phyloP scores from a whole-genome alignment of 768 basidiomycete genomes.

The Guyanaporus albipodus region DNA sequence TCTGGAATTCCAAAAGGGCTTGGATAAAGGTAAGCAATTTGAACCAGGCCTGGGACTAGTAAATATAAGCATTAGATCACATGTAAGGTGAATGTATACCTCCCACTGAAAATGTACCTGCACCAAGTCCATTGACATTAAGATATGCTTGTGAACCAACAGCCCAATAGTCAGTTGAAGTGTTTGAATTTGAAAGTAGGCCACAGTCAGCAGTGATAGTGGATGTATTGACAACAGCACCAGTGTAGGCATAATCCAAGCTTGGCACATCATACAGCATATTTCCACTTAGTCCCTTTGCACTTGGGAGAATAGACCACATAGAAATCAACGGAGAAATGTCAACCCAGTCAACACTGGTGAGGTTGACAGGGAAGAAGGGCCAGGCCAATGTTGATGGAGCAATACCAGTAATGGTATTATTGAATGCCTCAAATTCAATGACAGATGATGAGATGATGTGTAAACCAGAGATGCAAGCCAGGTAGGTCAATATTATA shows the following conservation, averaged over 20 bases:
- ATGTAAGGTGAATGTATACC: background rate
- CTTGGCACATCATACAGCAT: conserved; percentile 19
- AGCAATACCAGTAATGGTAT: background rate
- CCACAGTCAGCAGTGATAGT: conserved; percentile 16
- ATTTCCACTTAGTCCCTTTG: conserved; percentile 7
- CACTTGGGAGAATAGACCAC: conserved; percentile 3
- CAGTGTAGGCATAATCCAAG: background rate
- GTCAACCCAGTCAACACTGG: background rate
- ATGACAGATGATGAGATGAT: conserved; percentile 22
- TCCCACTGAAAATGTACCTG: background rate
- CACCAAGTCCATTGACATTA: conserved; percentile 7
- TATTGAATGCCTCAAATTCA: conserved; percentile 16
- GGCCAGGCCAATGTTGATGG: conserved; percentile 1
- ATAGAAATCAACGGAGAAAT: background rate
- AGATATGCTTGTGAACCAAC: background rate
- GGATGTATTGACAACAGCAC: conserved; percentile 16
- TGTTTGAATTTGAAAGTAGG: conserved; percentile 7
- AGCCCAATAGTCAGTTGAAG: background rate
- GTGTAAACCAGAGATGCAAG: conserved; percentile 17
- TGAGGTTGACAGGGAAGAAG: background rate
- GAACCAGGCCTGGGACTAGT: background rate
- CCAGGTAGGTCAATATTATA: conserved; percentile 12
- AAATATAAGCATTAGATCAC: background rate
- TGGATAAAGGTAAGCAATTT: background rate
- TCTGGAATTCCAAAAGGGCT: too few species aligned